A percentile compares a stretch with the other conserved stretches of the same genome.
phyloP scores from a whole-genome alignment of 2,329 filamentous ascomycete genomes.

The Fonsecaea pedrosoi region DNA sequence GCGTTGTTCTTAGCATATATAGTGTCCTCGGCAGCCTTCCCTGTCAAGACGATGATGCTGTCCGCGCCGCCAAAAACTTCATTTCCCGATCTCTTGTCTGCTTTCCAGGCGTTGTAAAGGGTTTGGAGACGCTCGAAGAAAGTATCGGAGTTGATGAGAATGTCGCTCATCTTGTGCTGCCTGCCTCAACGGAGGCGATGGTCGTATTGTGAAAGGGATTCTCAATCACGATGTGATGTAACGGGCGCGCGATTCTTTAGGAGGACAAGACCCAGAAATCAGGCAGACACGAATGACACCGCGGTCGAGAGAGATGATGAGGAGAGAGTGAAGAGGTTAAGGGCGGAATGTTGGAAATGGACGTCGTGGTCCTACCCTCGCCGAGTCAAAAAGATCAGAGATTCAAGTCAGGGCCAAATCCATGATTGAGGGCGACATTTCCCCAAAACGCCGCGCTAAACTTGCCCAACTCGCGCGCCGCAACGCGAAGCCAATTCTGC shows the following conservation, averaged over 20 bases:
- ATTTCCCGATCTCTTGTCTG: slow-evolving; percentile 81
- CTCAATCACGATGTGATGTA: not conserved
- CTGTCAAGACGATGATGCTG: slow-evolving; percentile 89
- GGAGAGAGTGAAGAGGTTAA: not conserved
- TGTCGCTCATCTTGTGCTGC: slow-evolving; percentile 66
- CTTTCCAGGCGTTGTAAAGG: slow-evolving; percentile 92
- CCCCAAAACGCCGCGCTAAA: slow-evolving; percentile 5
- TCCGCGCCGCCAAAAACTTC: slow-evolving; percentile 82
- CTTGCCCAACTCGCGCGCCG: not conserved
- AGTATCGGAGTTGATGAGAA: slow-evolving; percentile 90
- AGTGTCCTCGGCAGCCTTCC: slow-evolving; percentile 84
- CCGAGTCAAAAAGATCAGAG: slow-evolving; percentile 1
- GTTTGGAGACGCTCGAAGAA: slow-evolving; percentile 93
- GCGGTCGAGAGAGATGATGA: not conserved
- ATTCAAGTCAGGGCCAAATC: not conserved
- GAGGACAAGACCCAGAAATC: not conserved
- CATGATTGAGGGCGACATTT: slow-evolving; percentile 1
- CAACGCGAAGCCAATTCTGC: not conserved
- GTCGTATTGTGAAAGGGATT: not conserved
- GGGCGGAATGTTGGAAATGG: not conserved
- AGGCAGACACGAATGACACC: not conserved
- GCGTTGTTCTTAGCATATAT: slow-evolving; percentile 96
- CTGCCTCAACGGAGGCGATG: slow-evolving; percentile 32
- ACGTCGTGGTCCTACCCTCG: not conserved
- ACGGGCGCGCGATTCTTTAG: not conserved